Evolutionary conservation across 768 basidiomycete genomes (phyloP), one percentile per base, ranked within the genome.

Genomic region (Rhodocollybia butyracea): DNA sequence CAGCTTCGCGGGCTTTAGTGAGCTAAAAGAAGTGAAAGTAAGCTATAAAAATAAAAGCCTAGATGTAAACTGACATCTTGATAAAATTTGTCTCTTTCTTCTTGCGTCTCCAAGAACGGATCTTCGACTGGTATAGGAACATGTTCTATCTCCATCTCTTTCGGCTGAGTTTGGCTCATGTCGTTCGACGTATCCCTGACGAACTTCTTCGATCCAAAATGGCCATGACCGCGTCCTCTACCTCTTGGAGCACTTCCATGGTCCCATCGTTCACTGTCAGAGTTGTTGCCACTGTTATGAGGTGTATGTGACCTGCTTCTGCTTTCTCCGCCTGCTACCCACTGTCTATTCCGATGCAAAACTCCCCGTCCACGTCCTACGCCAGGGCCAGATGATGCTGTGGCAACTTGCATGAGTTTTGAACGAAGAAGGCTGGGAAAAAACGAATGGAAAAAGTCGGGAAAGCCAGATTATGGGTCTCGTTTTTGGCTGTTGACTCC

Each of bases 1-100:
- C 91, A 3, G 68, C 64, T 62, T 92, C 88, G 47, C 90, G 85
- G 3, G 81, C 79, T 75, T 85, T 88, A 24, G 88, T 83, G 59
- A 92, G 72, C 90, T 87, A 12, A 60, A 54, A 48, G 39, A 17
- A 22, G 10, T 39, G 61, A 4, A 39, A 19, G 15, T 29, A 32
- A 34, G 2, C 27, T 6, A 26, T 1, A 26, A 21, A 2, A 26
- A 24, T 1, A 22, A 43, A 3, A 43, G 21, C n/a, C n/a, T n/a
- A n/a, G 1, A 5, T 24, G 15, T 8, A 56, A 17, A 72, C 82
- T 57, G 57, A 89, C 89, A 77, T 88, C 84, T 69, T 88, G 82
- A 63, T 81, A 91, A 63, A 85, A 88, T 58, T 67, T 75, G 60
- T 90, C 87, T 43, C 81, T 76, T 63, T 86, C 88, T 61, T 89